Conservation (phyloP, 1,284 basidiomycete genomes). For the Mycena citricolor region DNA sequence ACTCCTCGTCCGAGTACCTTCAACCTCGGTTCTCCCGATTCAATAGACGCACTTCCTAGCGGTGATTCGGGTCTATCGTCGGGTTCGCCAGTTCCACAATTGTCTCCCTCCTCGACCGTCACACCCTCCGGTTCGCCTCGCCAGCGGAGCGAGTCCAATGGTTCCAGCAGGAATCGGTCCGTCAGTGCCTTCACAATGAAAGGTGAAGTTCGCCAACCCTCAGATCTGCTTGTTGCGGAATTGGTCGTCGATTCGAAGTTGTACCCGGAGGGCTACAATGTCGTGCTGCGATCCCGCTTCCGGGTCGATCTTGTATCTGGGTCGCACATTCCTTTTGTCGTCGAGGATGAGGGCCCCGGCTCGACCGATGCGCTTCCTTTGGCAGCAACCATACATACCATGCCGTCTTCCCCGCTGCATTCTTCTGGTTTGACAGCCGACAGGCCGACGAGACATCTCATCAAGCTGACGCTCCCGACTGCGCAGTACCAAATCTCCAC, state of each 20-base stretch:
- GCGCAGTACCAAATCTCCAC: slow-evolving; percentile 74
- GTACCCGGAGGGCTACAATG: slow-evolving; percentile 69
- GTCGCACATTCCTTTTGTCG: slow-evolving; percentile 13
- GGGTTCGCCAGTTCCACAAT: too few species aligned
- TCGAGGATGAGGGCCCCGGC: slow-evolving; percentile 7
- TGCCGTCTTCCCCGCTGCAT: slow-evolving; percentile 79
- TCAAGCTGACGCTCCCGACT: slow-evolving; percentile 80
- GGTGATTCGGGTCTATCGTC: too few species aligned
- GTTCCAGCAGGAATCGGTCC: too few species aligned
- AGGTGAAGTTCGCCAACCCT: slow-evolving; percentile 53
- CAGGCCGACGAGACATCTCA: slow-evolving; percentile 66
- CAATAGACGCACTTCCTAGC: slow-evolving; percentile 15
- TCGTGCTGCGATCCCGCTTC: slow-evolving; percentile 49
- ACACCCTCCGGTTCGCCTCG: too few species aligned
- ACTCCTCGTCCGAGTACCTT: slow-evolving; percentile 27
- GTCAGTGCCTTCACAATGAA: slow-evolving; percentile 62
- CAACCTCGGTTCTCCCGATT: slow-evolving; percentile 18
- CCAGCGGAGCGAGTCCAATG: too few species aligned
- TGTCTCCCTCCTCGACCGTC: too few species aligned
- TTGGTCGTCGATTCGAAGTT: slow-evolving; percentile 75
- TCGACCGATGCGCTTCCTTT: slow-evolving; percentile 46
- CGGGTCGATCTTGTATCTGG: slow-evolving; percentile 36
- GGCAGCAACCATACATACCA: slow-evolving; percentile 55
- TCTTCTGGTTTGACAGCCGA: slow-evolving; percentile 66
- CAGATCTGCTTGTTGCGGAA: slow-evolving; percentile 69